A percentile compares a stretch with the other conserved stretches of the same genome.
These are phyloP conservation scores for Ustilago xerochloae DNA, from an alignment of 1,284 basidiomycete genomes.

Conservation along the genomic window DNA sequence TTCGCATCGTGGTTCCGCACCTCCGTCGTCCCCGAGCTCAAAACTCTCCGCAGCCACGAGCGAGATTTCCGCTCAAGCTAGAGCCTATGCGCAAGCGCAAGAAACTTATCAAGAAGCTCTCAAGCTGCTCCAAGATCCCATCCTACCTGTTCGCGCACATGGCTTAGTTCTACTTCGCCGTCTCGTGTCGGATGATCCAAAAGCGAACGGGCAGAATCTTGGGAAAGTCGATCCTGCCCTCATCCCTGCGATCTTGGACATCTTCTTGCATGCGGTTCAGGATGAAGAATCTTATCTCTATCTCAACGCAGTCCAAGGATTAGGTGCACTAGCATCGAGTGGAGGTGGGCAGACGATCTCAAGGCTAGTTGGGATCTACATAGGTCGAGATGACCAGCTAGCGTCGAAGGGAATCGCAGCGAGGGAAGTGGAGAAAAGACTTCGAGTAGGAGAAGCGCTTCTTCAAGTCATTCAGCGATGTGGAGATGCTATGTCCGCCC, in stretches of 20 bases:
- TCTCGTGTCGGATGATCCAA: slow-evolving; percentile 52
- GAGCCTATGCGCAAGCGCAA: slow-evolving; percentile 60
- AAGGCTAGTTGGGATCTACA: slow-evolving; percentile 52
- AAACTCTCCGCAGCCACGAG: slow-evolving; percentile 16
- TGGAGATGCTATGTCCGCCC: slow-evolving; percentile 77
- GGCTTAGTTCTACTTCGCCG: slow-evolving; percentile 71
- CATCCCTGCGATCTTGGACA: slow-evolving; percentile 83
- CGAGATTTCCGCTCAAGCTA: slow-evolving; percentile 44
- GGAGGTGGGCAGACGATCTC: slow-evolving; percentile 44
- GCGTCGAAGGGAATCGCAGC: slow-evolving; percentile 45
- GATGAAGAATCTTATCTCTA: slow-evolving; percentile 96
- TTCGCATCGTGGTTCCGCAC: slow-evolving; percentile 9
- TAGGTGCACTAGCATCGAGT: slow-evolving; percentile 72
- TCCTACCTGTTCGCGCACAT: slow-evolving; percentile 94
- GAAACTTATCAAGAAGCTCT: slow-evolving; percentile 83
- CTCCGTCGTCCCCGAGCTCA: background rate
- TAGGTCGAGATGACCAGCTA: slow-evolving; percentile 45
- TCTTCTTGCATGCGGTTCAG: slow-evolving; percentile 85
- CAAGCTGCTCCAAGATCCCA: slow-evolving; percentile 86
- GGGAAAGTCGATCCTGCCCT: slow-evolving; percentile 69
- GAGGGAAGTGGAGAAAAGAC: slow-evolving; percentile 79
- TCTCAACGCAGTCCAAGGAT: slow-evolving; percentile 88
- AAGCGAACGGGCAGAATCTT: slow-evolving; percentile 21
- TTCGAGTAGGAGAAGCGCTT: slow-evolving; percentile 89
- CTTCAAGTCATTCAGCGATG: slow-evolving; percentile 80